phyloP scores from a whole-genome alignment of 2,329 filamentous ascomycete species.

The Myriosclerotinia curreyana region DNA sequence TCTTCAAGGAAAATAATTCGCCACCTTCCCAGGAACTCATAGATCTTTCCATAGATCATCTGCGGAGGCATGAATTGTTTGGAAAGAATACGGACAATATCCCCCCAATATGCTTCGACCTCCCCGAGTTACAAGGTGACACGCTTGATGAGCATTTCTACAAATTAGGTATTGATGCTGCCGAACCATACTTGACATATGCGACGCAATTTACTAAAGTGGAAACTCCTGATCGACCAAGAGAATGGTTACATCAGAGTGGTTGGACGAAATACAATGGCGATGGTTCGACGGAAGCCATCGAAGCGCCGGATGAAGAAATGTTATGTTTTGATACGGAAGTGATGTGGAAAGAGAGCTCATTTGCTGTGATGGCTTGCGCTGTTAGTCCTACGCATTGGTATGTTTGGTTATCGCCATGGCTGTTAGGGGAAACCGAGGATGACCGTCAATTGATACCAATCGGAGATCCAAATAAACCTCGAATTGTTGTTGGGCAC shows the following conservation, averaged over 20 bases:
- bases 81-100: conserved; percentile 83
- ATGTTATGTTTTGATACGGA: conserved; percentile 94
- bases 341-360: conserved; percentile 90
- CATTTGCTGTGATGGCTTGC: conserved; percentile 95
- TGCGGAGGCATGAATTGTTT: conserved; percentile 78
- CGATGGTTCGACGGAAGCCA: conserved; percentile 68
- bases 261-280: conserved; percentile 92
- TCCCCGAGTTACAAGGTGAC: conserved; percentile 73
- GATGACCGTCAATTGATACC: conserved; percentile 80
- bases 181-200: conserved; percentile 74
- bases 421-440: conserved; percentile 80
- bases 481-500: conserved; percentile 84
- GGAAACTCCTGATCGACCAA: conserved; percentile 56
- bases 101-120: conserved; percentile 77
- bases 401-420: conserved; percentile 98
- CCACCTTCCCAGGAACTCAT: conserved; percentile 70
- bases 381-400: conserved; percentile 84
- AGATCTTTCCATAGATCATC: conserved; percentile 75
- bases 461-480: conserved; percentile 69
- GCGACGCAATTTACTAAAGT: conserved; percentile 71
- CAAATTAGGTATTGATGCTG: conserved; percentile 79
- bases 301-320: conserved; percentile 74
- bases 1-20: conserved; percentile 63
- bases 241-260: conserved; percentile 72
- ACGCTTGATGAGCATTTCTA: conserved; percentile 93